Evolutionary conservation across 169 alveolate species (phyloP).

Genomic region (Plasmodium billcollinsi): DNA sequence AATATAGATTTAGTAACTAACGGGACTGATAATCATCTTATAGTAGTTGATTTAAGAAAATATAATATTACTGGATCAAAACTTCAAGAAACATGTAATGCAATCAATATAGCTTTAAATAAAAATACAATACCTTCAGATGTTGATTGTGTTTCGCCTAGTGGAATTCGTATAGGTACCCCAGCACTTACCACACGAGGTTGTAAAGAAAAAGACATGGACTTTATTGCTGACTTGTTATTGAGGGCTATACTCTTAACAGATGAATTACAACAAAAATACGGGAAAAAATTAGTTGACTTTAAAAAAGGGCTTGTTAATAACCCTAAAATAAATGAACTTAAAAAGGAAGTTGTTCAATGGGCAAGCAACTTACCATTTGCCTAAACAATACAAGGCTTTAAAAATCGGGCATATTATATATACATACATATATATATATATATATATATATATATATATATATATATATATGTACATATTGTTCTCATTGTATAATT

Average conservation of each 20-base stretch:
- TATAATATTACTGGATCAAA: constrained; percentile 90
- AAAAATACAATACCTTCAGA: constrained; percentile 92
- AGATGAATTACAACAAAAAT: constrained; percentile 77
- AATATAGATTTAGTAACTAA: constrained; percentile 87
- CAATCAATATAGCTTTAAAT: constrained; percentile 87
- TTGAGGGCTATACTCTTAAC: constrained; percentile 81
- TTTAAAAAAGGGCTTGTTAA: constrained; percentile 79
- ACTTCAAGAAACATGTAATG: constrained; percentile 90
- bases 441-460: too few species aligned
- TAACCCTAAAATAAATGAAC: constrained; percentile 50
- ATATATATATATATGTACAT: too few species aligned
- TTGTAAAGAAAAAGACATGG: constrained; percentile 90
- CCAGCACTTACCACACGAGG: constrained; percentile 96
- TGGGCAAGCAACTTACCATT: constrained; percentile 81
- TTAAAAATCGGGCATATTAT: not conserved
- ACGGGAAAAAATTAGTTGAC: constrained; percentile 80
- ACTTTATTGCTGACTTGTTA: constrained; percentile 82
- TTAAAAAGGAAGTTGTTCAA: constrained; percentile 78
- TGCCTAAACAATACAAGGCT: constrained; percentile 7
- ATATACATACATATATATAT: not conserved
- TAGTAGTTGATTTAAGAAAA: constrained; percentile 90
- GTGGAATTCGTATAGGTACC: constrained; percentile 96
- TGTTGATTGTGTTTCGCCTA: constrained; percentile 89
- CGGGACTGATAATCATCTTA: constrained; percentile 96
- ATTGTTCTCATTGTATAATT: too few species aligned